Evolutionary conservation across 2,329 filamentous ascomycete species (phyloP).

Genomic region (Monascus ruber): DNA sequence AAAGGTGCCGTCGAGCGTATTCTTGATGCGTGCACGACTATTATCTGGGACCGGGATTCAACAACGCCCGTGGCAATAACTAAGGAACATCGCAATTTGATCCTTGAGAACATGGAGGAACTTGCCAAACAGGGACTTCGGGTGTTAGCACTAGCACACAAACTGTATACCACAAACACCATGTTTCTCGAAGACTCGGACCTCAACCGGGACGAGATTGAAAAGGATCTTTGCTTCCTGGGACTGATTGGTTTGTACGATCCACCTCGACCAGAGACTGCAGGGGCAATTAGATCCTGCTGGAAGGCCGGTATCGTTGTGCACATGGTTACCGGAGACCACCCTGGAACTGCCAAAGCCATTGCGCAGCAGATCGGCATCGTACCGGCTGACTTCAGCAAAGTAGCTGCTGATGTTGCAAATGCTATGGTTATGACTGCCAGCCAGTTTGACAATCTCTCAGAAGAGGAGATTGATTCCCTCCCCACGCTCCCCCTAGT

Average conservation of each 20-base stretch:
- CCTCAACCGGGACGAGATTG: constrained; percentile 48
- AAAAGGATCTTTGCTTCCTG: constrained; percentile 58
- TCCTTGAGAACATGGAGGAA: constrained; percentile 58
- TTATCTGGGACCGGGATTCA: constrained; percentile 35
- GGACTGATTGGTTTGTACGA: constrained; percentile 83
- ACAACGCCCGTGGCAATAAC: constrained; percentile 34
- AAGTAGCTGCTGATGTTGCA: constrained; percentile 52
- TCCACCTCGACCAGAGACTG: constrained; percentile 71
- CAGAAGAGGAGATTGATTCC: constrained; percentile 58
- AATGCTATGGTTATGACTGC: constrained; percentile 62
- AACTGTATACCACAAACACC: constrained; percentile 19
- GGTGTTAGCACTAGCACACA: constrained; percentile 55
- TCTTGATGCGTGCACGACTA: constrained; percentile 48
- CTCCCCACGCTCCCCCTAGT: constrained; percentile 46
- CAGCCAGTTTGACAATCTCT: constrained; percentile 65
- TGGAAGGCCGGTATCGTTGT: constrained; percentile 64
- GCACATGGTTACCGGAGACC: constrained; percentile 77
- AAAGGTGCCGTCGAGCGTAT: constrained; percentile 56
- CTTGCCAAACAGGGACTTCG: constrained; percentile 56
- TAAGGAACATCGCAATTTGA: constrained; percentile 42
- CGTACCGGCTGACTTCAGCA: constrained; percentile 51
- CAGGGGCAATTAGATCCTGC: constrained; percentile 57
- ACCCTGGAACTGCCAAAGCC: constrained; percentile 64
- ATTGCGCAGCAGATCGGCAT: constrained; percentile 73
- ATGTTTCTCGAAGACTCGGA: constrained; percentile 16